Base-by-base conservation (phyloP, 2,329 filamentous ascomycete genomes). In the Aspergillus uvarum region DNA sequence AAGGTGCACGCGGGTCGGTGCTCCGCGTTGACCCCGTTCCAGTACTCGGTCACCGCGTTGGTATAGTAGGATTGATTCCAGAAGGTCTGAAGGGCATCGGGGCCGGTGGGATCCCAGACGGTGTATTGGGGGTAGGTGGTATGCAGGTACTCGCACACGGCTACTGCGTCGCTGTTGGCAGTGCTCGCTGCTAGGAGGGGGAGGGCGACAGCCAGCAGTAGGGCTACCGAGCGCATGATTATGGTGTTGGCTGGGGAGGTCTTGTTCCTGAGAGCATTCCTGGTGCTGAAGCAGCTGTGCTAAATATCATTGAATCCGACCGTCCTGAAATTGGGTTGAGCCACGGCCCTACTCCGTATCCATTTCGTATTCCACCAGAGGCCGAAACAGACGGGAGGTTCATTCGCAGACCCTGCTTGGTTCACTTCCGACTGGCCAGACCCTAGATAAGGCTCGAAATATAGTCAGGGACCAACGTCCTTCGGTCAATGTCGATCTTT, bases 11-110 rank as follows among this genome's bases (percentile, higher is more conserved):
- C 54, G 0, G 60, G 60, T n/a, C 58, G 58, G n/a, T 57, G 52
- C 2, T 58, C n/a, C 5, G 58, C 58, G 31, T 62, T 62, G 35
- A 60, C 50, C 8, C 54, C 59, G 14, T 62, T 62, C 60, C 60
- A 62, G 38, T 62, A 62, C 19, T 60, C 54, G 10, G 29, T 35
- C 11, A 57, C 54, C 2, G 59, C 42, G 31, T 54, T 51, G 16
- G 22, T 51, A 42, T 50, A 60, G 42, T 55, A 55, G 12, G 53
- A 55, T 35, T 55, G 53, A 11, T 55, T 55, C 53, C 42, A 55
- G 29, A 55, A 55, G 7, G 42, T 55, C 16, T 55, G 42, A 22
- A 5, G 10, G 4, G 26, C 53, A 16, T 55, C 29, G 42, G 38
- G 31, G 12, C 53, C 53, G 7, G 53, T 31, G 44, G 53, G 53